These are phyloP conservation scores for Penicillium sp. DNA, from an alignment of 2,329 filamentous ascomycete genomes.

Conservation along the genomic window DNA sequence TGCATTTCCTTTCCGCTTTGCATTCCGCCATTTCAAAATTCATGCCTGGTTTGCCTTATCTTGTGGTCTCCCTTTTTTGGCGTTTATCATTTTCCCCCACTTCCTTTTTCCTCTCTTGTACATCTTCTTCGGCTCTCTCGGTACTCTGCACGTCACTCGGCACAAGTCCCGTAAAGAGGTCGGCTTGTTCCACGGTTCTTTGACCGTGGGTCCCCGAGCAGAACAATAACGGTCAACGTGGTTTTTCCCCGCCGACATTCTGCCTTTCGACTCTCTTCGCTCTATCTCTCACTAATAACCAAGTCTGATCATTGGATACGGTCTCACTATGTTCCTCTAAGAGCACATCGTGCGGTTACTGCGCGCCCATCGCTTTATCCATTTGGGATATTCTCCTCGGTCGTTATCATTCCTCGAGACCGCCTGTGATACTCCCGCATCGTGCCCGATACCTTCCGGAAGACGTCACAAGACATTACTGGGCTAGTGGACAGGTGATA, in stretches of 20 bases:
- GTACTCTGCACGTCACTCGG: slow-evolving; percentile 9
- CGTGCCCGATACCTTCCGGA: neutral
- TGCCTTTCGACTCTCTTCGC: neutral
- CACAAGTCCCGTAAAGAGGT: slow-evolving; percentile 9
- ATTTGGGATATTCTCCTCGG: neutral
- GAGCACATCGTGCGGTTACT: slow-evolving; percentile 2
- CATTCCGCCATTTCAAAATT: slow-evolving; percentile 12
- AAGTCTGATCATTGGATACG: neutral
- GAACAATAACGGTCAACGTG: slow-evolving; percentile 9
- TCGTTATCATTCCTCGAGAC: neutral
- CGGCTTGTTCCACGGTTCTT: slow-evolving; percentile 20
- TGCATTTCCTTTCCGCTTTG: slow-evolving; percentile 4
- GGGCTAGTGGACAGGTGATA: neutral
- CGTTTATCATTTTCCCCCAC: neutral
- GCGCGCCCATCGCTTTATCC: slow-evolving; percentile 1
- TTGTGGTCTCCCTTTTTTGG: slow-evolving; percentile 3
- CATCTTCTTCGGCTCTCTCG: slow-evolving; percentile 3
- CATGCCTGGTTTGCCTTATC: neutral
- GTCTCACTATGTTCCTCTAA: slow-evolving; percentile 9
- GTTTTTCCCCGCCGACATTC: slow-evolving; percentile 4
- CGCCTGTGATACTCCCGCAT: neutral
- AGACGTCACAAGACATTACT: neutral
- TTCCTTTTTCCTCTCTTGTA: neutral
- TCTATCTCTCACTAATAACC: neutral
- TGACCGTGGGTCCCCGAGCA: slow-evolving; percentile 13